Evolutionary conservation across 192 early-diverging fungal species (phyloP), one percentile per base, ranked within the genome.

Genomic region (Linderina pennispora): DNA sequence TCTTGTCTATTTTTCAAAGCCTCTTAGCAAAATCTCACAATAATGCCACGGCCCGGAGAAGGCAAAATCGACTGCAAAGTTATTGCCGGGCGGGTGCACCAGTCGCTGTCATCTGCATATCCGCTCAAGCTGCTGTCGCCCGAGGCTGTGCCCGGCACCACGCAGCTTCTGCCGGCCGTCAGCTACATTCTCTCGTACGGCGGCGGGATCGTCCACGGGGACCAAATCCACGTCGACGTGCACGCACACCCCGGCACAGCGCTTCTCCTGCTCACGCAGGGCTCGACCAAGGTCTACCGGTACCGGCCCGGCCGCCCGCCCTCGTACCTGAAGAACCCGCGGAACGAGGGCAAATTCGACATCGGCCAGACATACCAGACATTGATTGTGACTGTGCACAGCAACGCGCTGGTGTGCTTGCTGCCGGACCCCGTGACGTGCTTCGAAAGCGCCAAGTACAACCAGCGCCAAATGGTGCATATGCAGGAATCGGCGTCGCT

Each of bases 221-320:
- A 91, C 60, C 40, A 33, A 19, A 64, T 88, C 31, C 39, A 64
- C 33, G 43, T 92, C 23, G 34, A 59, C 31, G 72, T 87, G 0
- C 46, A 62, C 8, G 60, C 86, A 0, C 66, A 68, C 7, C 32
- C 58, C 1, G 63, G 75, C 8, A 63, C 75, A 3, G 74, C 66
- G 8, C 58, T 95, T 13, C 37, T 85, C 13, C 52, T 95, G 11
- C 58, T 91, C 21, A 89, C 89, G 1, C 88, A 91, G 55, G 89
- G 85, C 5, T 83, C 80, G 23, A 92, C 90, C 38, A 92, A 92
- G 54, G 84, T 95, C 13, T 95, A 77, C 58, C 82, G 82, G 43
- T 49, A 67, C 41, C 72, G 77, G 2, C 26, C 48, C 3, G 33
- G 45, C 1, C 22, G 21, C 0, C 15, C 23, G 8, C 43, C 23